Base-by-base conservation (phyloP, 1,139 yeast species). In the Yamadazyma aaseri region DNA sequence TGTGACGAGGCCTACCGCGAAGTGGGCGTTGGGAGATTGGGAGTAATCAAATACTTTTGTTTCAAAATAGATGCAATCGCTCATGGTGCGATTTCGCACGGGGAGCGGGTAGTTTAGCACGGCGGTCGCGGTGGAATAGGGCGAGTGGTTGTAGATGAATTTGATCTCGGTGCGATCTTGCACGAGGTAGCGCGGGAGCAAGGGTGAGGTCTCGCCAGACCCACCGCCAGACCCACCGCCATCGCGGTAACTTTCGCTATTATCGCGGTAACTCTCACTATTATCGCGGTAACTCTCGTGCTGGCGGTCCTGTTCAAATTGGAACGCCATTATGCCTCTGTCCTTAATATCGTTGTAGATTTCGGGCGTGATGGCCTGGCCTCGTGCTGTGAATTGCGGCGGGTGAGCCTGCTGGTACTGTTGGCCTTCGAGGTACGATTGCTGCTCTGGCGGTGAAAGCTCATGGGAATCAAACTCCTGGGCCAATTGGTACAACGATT, bases 1-100 rank as follows among this genome's bases (percentile, higher is more conserved):
- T 0, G 97, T 84, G 9, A 85, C 77, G 20, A 90, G 65, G 0
- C 98, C 98, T 28, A 92, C 73, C 17, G 89, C 69, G 16, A 89
- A 69, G 45, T 69, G 75, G 53, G 69, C 56, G 14, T 86, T 75
- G 10, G 68, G 63, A 20, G 50, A 59, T 10, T 54, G 31, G 32
- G 45, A 56, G 36, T 65, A 71, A 40, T 76, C 83, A 54, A 67
- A 79, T 1, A 83, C 60, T 49, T 84, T 84, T 3, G 78, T 75
- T 53, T 84, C 94, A 50, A 82, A 84, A 52, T 84, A 84, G 3
- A 81, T 74, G 0, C 82, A 69, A 44, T 77, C 85, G 20, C 82
- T 80, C 42, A 65, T 67, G 5, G 53, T 33, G 39, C 84, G 63
- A 42, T 77, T 76, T 39, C 65, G 65, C 3, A 70, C 68, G 0